Base-by-base conservation (phyloP, 139 green algal genomes). In the Trebouxia sp. region DNA sequence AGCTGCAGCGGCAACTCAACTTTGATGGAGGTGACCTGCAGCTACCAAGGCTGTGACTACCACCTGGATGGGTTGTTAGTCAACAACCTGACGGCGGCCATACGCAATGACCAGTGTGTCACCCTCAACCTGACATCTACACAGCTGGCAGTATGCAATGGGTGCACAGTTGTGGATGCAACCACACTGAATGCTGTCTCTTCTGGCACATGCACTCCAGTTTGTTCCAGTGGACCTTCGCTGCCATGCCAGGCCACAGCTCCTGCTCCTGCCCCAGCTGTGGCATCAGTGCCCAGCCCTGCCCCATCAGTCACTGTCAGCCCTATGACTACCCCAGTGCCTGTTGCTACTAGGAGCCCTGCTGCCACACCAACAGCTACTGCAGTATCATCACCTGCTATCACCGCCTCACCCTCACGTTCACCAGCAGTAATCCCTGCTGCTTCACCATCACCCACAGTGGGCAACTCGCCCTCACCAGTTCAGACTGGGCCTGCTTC, bases 1-100 rank as follows among this genome's bases (percentile, higher is more conserved):
- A 77, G 62, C 62, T 72, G 62, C 69, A 77, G 42, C 69, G 26
- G n/a, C n/a, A 51, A 55, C 41, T 55, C 42, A 20, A 77, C 69
- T 26, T 12, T 51, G 5, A 26, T 51, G 69, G 42, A 77, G 42
- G 69, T 55, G 10, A 58, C 42, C 20, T 55, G 69, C 69, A 58
- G 26, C 20, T 58, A 55, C 41, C 39, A 77, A 17, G 62, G 32
- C 62, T 72, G 62, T 45, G 62, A 72, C 62, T 72, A 72, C 62
- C 62, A 72, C 62, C 62, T 72, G 9, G 62, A 72, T n/a, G 62
- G 62, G 1, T 30, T 32, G 14, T 45, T 72, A 45, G 62, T 72
- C 32, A 72, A 72, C 62, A 72, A 45, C 35, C 28, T 72, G 62
- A 72, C 62, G 28, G 35, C 62, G n/a, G 62, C 62, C 32, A 72